Evolutionary conservation across 2,329 filamentous ascomycete species (phyloP).

Genomic region (Penicillium sp.): DNA sequence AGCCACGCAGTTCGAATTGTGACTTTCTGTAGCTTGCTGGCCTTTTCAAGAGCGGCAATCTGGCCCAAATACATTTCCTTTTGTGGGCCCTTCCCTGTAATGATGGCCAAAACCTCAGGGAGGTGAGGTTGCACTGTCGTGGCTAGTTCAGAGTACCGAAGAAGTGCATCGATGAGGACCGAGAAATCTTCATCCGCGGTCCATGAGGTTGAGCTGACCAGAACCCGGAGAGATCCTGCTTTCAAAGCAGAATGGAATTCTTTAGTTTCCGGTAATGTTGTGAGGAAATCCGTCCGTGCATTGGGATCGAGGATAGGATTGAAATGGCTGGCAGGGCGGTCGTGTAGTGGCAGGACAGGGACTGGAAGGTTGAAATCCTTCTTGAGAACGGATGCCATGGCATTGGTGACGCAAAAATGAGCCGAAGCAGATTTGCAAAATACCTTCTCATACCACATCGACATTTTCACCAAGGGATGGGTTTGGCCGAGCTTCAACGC

Average conservation of each 20-base stretch:
- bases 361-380: constrained; percentile 57
- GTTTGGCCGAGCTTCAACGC: constrained; percentile 53
- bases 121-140: constrained; percentile 40
- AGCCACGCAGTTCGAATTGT: constrained; percentile 77
- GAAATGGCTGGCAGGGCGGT: constrained; percentile 76
- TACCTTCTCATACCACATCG: constrained; percentile 65
- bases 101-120: constrained; percentile 71
- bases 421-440: constrained; percentile 61
- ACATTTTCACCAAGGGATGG: constrained; percentile 69
- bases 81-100: constrained; percentile 87
- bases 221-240: constrained; percentile 53
- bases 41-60: constrained; percentile 54
- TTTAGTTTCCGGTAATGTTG: constrained; percentile 56
- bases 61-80: constrained; percentile 63
- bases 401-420: constrained; percentile 80
- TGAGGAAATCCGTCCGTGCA: constrained; percentile 53
- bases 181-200: constrained; percentile 93
- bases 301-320: constrained; percentile 52
- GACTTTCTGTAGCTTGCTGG: constrained; percentile 59
- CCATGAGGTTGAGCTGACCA: constrained; percentile 95
- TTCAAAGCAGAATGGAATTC: constrained; percentile 53
- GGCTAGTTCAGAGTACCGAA: constrained; percentile 56
- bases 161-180: constrained; percentile 72
- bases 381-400: constrained; percentile 69
- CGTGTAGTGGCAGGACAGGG: constrained; percentile 66